These are phyloP conservation scores for Vitis hybrid DNA, from an alignment of 177 flowering plant genomes.

Conservation along the genomic window DNA sequence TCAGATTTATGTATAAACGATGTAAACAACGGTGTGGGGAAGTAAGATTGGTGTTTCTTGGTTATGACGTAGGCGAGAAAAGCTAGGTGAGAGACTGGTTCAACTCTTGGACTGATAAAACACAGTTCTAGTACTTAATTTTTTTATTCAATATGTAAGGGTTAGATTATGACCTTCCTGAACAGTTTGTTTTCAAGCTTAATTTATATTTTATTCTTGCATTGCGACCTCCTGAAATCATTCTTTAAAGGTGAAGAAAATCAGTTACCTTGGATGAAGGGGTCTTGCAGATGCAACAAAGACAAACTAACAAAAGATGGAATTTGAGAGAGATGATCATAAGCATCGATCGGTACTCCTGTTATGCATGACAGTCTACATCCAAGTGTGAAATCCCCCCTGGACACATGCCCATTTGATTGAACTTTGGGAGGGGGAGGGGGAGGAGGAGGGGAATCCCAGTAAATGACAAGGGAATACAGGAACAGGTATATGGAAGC, in stretches of 20 bases:
- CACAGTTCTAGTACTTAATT: too few relatives aligned
- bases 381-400: neutral
- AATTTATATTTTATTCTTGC: neutral
- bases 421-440: neutral
- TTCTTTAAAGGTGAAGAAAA: neutral
- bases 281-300: neutral
- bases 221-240: neutral
- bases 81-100: conserved; percentile 1
- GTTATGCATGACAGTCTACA: too few relatives aligned
- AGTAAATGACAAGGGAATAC: too few relatives aligned
- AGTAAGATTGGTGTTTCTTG: too few relatives aligned
- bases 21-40: conserved; percentile 5
- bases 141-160: too few relatives aligned
- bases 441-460: too few relatives aligned
- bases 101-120: neutral
- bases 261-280: neutral
- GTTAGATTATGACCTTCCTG: too few relatives aligned
- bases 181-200: too few relatives aligned
- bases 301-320: conserved; percentile 8
- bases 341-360: neutral
- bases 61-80: neutral
- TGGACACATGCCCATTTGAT: neutral
- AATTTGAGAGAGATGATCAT: conserved; percentile 4
- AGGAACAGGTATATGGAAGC: too few relatives aligned
- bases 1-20: neutral